Evolutionary conservation across 306 rosid genomes (phyloP).

Genomic region (Rosa multiflora): DNA sequence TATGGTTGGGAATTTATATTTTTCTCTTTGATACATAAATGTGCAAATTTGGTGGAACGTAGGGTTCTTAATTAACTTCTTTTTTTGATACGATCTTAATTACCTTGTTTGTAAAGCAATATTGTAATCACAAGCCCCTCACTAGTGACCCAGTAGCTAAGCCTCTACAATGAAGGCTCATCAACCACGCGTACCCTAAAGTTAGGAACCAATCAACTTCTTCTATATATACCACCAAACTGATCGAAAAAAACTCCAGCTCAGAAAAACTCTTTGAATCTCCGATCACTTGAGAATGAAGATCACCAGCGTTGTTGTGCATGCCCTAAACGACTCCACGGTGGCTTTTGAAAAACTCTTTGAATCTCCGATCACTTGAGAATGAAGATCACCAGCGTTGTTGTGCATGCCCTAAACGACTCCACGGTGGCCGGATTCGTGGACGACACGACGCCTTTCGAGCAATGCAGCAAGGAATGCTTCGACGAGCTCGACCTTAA

Average conservation of each 20-base stretch:
- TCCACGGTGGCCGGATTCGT: conserved; percentile 38
- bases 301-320: conserved; percentile 1
- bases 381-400: conserved; percentile 25
- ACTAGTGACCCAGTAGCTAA: background rate
- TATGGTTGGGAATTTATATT: background rate
- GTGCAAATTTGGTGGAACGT: background rate
- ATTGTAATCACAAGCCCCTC: background rate
- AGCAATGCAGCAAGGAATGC: conserved; percentile 36
- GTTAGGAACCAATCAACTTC: background rate
- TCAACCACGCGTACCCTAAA: conserved; percentile 7
- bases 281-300: conserved; percentile 31
- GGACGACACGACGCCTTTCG: conserved; percentile 36
- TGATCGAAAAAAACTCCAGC: background rate
- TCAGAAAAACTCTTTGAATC: background rate
- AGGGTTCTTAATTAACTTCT: background rate
- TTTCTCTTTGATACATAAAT: background rate
- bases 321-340: conserved; percentile 41
- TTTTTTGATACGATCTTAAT: too few relatives aligned
- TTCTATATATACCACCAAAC: background rate
- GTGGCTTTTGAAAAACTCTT: conserved; percentile 16
- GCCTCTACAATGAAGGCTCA: conserved; percentile 9
- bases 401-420: conserved; percentile 41
- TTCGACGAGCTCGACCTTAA: conserved; percentile 39
- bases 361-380: background rate
- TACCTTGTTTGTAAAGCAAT: background rate